Conservation (phyloP, 2,329 filamentous ascomycete genomes). For the Fusarium bulbicola region DNA sequence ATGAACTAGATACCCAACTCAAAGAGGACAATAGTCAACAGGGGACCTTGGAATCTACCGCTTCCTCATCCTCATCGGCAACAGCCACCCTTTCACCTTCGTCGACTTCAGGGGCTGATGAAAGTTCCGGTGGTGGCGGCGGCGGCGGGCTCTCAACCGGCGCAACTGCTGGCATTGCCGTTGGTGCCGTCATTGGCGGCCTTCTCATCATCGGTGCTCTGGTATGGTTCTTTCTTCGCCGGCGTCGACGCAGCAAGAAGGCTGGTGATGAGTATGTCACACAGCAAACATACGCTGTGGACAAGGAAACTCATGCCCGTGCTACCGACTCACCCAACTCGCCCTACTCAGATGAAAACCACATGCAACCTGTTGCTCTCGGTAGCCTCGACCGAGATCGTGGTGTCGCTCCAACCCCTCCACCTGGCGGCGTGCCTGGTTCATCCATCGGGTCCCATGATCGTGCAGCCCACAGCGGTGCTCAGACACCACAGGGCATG, state of each 20-base stretch:
- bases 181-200: constrained; percentile 51
- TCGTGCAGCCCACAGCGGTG: constrained; percentile 24
- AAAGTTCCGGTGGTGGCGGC: background rate
- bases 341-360: constrained; percentile 54
- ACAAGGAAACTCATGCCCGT: constrained; percentile 55
- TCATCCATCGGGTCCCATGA: constrained; percentile 31
- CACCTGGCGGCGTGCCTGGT: constrained; percentile 14
- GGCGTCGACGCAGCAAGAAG: constrained; percentile 46
- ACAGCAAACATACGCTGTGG: constrained; percentile 53
- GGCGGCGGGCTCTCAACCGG: constrained; percentile 49
- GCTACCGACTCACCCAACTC: constrained; percentile 53
- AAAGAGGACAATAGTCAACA: background rate
- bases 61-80: background rate
- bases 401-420: constrained; percentile 9
- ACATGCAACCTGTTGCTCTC: constrained; percentile 40
- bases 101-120: background rate
- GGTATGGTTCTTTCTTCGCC: constrained; percentile 56
- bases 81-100: background rate
- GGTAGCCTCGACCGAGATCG: constrained; percentile 23
- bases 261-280: constrained; percentile 35
- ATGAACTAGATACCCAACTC: background rate
- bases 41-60: background rate
- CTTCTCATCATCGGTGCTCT: constrained; percentile 52
- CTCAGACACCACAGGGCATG: constrained; percentile 45
- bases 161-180: constrained; percentile 58